These are phyloP conservation scores for Sanghuangporus weigelae DNA, from an alignment of 1,284 basidiomycete species.

Conservation along the genomic window DNA sequence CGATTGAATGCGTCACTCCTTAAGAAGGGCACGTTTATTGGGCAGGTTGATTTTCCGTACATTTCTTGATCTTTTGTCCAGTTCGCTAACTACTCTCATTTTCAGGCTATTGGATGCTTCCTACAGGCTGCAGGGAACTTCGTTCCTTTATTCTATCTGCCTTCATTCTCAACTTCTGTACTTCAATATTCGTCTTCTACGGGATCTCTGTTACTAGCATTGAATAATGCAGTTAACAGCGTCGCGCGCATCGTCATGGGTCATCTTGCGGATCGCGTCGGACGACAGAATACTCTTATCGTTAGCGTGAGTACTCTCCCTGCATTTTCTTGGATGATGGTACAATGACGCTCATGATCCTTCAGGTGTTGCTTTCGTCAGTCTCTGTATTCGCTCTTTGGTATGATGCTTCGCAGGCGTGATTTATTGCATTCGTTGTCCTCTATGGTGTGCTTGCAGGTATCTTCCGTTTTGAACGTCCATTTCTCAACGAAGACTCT, in stretches of 20 bases:
- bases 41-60: conserved; percentile 29
- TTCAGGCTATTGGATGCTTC: conserved; percentile 36
- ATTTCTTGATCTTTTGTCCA: neutral
- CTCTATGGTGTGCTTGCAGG: conserved; percentile 33
- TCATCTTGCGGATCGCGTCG: conserved; percentile 36
- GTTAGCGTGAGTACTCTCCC: conserved; percentile 27
- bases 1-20: conserved; percentile 33
- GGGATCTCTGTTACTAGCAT: conserved; percentile 35
- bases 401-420: conserved; percentile 32
- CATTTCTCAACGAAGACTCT: neutral
- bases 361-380: conserved; percentile 35
- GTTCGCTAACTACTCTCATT: neutral
- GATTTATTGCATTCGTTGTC: conserved; percentile 35
- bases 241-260: conserved; percentile 38
- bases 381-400: conserved; percentile 39
- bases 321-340: neutral
- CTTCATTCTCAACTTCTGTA: conserved; percentile 38
- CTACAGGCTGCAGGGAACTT: conserved; percentile 42
- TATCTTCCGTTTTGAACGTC: neutral
- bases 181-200: conserved; percentile 34
- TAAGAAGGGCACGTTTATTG: conserved; percentile 37
- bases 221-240: conserved; percentile 41
- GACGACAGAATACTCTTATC: conserved; percentile 42
- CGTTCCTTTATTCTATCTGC: conserved; percentile 40
- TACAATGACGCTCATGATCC: neutral